These are phyloP conservation scores for Yamadazyma akitaensis DNA, from an alignment of 805 yeast species.

Conservation along the genomic window DNA sequence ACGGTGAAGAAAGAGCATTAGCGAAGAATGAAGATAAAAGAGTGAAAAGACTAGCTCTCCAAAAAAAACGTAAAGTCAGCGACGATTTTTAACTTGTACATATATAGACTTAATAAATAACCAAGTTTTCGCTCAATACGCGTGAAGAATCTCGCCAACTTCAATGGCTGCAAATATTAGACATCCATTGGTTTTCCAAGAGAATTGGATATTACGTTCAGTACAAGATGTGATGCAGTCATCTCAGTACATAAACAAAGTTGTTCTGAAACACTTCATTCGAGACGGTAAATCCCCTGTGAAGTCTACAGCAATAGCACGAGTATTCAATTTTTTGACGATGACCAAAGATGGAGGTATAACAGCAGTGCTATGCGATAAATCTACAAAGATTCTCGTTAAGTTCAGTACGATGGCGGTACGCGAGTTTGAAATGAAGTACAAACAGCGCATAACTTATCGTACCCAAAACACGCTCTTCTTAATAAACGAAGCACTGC, in stretches of 20 bases:
- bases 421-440: conserved; percentile 25
- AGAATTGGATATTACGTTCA: conserved; percentile 21
- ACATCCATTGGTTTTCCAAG: conserved; percentile 22
- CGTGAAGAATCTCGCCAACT: neutral
- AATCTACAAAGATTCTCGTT: conserved; percentile 28
- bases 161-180: conserved; percentile 6
- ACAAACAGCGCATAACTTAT: conserved; percentile 34
- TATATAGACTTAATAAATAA: neutral
- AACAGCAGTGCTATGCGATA: conserved; percentile 31
- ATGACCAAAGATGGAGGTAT: conserved; percentile 22
- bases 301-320: conserved; percentile 22
- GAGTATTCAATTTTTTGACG: conserved; percentile 25
- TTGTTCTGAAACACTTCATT: conserved; percentile 18
- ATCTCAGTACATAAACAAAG: conserved; percentile 10
- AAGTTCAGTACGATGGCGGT: conserved; percentile 27
- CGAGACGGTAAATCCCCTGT: conserved; percentile 7
- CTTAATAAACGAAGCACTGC: conserved; percentile 24
- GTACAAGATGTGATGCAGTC: conserved; percentile 9
- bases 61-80: conserved; percentile 19
- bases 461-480: conserved; percentile 26
- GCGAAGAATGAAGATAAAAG: conserved; percentile 23
- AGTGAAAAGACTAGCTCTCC: conserved; percentile 27
- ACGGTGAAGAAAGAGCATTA: conserved; percentile 19
- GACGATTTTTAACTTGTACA: conserved; percentile 7
- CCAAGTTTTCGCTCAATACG: neutral